Evolutionary conservation across 805 yeast species (phyloP).

Genomic region (Cyberlindnera mississippiensis): DNA sequence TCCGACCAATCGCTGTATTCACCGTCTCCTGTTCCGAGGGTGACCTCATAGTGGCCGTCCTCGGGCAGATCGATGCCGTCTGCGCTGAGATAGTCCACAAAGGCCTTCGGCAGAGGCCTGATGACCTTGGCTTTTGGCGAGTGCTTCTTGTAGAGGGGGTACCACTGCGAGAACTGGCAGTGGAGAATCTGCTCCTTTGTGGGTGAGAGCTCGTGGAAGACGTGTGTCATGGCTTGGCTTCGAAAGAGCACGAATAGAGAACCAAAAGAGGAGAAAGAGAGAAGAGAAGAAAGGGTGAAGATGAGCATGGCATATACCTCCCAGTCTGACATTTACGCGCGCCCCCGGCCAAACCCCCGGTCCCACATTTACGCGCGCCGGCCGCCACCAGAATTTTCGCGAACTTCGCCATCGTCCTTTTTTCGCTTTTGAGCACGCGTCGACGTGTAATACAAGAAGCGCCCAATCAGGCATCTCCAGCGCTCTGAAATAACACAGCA

Average conservation of each 20-base stretch:
- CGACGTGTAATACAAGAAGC: not conserved
- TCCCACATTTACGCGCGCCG: constrained; percentile 3
- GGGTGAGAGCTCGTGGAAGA: constrained; percentile 25
- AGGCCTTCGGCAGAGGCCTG: constrained; percentile 53
- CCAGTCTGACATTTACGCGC: no score
- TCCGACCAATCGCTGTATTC: constrained; percentile 78
- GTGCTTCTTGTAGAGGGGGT: constrained; percentile 42
- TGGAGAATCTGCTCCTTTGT: constrained; percentile 41
- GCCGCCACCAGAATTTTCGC: not conserved
- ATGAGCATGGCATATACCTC: no score
- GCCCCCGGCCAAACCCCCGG: no score
- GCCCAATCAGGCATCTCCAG: no score
- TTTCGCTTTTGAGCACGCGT: constrained; percentile 2
- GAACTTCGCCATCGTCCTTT: not conserved
- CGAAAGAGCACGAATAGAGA: no score
- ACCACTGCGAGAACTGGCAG: constrained; percentile 61
- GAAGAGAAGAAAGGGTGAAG: no score
- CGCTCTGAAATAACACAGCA: no score
- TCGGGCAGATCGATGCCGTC: constrained; percentile 68
- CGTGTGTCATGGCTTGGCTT: constrained; percentile 10
- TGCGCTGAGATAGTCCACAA: constrained; percentile 54
- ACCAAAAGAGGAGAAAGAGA: no score
- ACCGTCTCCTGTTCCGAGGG: constrained; percentile 45
- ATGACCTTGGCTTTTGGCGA: constrained; percentile 50
- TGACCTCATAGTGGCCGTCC: constrained; percentile 35